Evolutionary conservation across 108 stramenopile genomes (phyloP), one percentile per base, ranked within the genome.

Genomic region (Pseudonitzschia pungens): DNA sequence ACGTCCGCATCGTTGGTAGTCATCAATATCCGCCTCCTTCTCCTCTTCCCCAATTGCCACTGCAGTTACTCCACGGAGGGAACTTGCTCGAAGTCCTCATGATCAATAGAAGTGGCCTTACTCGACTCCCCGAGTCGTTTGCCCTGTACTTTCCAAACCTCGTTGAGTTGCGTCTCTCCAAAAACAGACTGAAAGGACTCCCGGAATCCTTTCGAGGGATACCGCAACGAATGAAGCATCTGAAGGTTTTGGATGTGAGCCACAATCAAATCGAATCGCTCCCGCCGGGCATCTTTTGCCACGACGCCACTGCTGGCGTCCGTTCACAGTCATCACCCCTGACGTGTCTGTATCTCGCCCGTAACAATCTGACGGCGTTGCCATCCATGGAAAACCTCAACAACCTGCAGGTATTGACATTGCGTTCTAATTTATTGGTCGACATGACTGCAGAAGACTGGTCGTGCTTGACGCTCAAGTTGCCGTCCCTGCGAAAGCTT

Each of bases 131-230:
- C 0, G 24, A 41, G 24, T 65, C 78, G 0, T 79, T 79, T 69
- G 78, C 69, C n/a, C 53, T 73, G 60, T 72, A 79, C 52, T 72
- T 79, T 70, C 71, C 73, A 21, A 79, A 79, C n/a, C 60, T 79
- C 22, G n/a, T 65, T 62, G 57, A 48, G 14, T 54, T 79, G 55
- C 62, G 65, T 50, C 21, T 79, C 14, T 79, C 78, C 26, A 22
- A 65, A 3, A 79, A 79, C 40, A 24, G 33, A 11, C 45, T 79
- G 22, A 20, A 0, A 3, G 33, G 26, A 14, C 50, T 80, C 11
- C 79, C 79, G 3, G 31, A 57, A 36, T 78, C 77, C 0, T 72
- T 78, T 68, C 57, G 41, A 52, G 21, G 48, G 21, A 57, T 78
- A 71, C 42, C 66, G 5, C 24, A 48, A 50, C 43, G 45, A 0